Evolutionary conservation across 805 yeast species (phyloP), one percentile per base, ranked within the genome.

Genomic region (Metschnikowia picachoensis): DNA sequence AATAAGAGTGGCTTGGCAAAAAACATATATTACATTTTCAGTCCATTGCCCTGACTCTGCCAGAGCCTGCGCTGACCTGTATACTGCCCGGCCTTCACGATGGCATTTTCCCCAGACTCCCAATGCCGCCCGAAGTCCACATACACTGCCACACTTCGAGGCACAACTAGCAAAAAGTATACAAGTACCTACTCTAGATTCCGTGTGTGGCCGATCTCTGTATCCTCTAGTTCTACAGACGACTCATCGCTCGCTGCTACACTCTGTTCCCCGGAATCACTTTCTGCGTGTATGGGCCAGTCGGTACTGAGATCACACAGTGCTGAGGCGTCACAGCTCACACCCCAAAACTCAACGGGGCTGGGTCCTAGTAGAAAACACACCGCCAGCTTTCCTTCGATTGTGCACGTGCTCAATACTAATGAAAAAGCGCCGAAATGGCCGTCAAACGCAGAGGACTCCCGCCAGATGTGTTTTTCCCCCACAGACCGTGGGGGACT

Each of bases 91-190:
- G n/a, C 28, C 28, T 31, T 25, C 37, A 36, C 36, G 41, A 68
- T 27, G 74, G 76, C 17, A 67, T 29, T 15, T 38, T 34, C 38
- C 43, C 47, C 42, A 39, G 42, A 37, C 38, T 29, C n/a, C 37
- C 39, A 13, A 35, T 11, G 8, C 35, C 20, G 30, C 9, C 20
- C n/a, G n/a, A 30, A 28, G 5, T 25, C 39, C 17, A 30, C 34
- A 8, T 25, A 31, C 37, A 17, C 16, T 11, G 27, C 11, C 36
- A 39, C 27, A 32, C 4, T 39, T 33, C 37, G 11, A 28, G 37
- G 28, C 25, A 20, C 25, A 20, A 20, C 4, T 20, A 20, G 25
- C 25, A 20, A 5, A 20, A 20, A 20, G 25, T 20, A 20, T 20
- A 3, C 7, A 7, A 20, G 1, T 20, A 20, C 25, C 25, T 20